Conservation (phyloP, 1,284 basidiomycete species). For the Hemileia vastatrix region DNA sequence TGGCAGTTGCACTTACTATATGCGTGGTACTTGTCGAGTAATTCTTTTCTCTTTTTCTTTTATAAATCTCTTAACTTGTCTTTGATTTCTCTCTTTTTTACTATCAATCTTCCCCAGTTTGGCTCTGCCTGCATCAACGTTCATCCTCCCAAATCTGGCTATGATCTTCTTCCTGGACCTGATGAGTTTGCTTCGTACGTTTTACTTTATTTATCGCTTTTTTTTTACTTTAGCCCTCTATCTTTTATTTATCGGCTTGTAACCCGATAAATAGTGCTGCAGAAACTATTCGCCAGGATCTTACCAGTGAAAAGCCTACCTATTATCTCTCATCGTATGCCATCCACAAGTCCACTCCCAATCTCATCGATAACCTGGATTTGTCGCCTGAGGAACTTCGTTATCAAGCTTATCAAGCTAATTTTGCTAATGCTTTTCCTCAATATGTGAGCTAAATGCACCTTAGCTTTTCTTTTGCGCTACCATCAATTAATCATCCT, state of each 20-base stretch:
- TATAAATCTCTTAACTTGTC: background rate
- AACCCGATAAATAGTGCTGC: conserved; percentile 13
- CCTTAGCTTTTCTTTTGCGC: background rate
- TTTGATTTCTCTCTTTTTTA: background rate
- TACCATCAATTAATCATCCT: background rate
- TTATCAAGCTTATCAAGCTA: conserved; percentile 17
- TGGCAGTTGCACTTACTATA: background rate
- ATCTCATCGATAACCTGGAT: conserved; percentile 16
- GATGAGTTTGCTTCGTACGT: background rate
- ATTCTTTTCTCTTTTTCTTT: background rate
- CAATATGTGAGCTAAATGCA: conserved; percentile 11
- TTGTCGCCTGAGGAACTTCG: conserved; percentile 19
- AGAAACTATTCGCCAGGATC: conserved; percentile 7
- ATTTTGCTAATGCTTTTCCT: conserved; percentile 5
- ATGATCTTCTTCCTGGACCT: background rate
- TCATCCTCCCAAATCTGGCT: background rate
- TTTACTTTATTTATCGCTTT: background rate
- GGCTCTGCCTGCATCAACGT: background rate
- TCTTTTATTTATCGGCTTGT: background rate
- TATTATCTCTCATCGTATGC: conserved; percentile 20
- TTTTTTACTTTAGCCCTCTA: too few species aligned
- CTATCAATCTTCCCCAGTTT: background rate
- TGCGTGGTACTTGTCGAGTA: background rate
- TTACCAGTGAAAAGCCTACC: conserved; percentile 8
- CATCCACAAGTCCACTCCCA: conserved; percentile 1